These are phyloP conservation scores for Talaromyces liani DNA, from an alignment of 495 filamentous ascomycete species.

Conservation along the genomic window DNA sequence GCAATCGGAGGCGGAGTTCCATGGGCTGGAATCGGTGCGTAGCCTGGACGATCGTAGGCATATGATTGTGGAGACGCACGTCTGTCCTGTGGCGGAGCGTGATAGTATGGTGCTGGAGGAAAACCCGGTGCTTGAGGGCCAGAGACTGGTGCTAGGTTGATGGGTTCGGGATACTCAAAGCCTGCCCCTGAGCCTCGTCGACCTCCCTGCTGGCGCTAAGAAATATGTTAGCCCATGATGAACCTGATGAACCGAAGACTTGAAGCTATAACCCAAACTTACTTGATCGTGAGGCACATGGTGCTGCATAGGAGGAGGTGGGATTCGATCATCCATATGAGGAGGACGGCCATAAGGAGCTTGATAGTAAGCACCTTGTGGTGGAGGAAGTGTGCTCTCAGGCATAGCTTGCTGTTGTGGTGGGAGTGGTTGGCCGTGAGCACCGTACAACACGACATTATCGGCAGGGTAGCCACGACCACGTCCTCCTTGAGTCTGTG, in stretches of 20 bases:
- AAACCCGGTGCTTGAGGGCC: slow-evolving; percentile 41
- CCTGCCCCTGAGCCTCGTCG: slow-evolving; percentile 41
- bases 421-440: slow-evolving; percentile 67
- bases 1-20: slow-evolving; percentile 33
- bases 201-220: slow-evolving; percentile 33
- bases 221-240: slow-evolving; percentile 13
- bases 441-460: slow-evolving; percentile 54
- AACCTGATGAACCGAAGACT: slow-evolving; percentile 13
- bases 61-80: slow-evolving; percentile 46
- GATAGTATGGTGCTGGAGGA: slow-evolving; percentile 42
- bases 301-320: slow-evolving; percentile 30
- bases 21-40: slow-evolving; percentile 33
- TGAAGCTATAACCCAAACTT: slow-evolving; percentile 24
- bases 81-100: slow-evolving; percentile 34
- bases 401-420: slow-evolving; percentile 43
- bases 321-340: slow-evolving; percentile 29
- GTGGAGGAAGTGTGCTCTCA: slow-evolving; percentile 42
- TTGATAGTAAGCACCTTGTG: slow-evolving; percentile 38
- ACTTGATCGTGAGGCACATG: slow-evolving; percentile 39
- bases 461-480: slow-evolving; percentile 29
- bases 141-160: slow-evolving; percentile 45
- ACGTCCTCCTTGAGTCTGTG: slow-evolving; percentile 35
- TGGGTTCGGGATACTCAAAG: slow-evolving; percentile 49
- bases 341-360: slow-evolving; percentile 22
- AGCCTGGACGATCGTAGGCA: slow-evolving; percentile 41